A percentile compares a stretch with the other conserved stretches of the same genome.
Evolutionary conservation across 1,139 yeast species (phyloP).

Genomic region (Sugiyamaella neomexicana): DNA sequence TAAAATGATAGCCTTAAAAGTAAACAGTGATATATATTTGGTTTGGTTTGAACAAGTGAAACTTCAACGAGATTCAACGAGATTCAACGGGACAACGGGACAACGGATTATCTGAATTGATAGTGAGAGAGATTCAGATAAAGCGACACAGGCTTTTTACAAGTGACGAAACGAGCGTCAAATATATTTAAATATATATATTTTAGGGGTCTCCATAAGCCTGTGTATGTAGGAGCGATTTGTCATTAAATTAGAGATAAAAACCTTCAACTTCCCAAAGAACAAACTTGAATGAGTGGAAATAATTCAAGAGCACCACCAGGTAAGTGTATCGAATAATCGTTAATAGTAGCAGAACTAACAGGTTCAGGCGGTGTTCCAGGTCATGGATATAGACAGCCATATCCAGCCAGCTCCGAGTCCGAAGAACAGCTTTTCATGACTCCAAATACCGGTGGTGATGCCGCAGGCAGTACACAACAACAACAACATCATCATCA

Average conservation of each 20-base stretch:
- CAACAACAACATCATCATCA: conserved; percentile 15
- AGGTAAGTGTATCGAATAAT: not conserved
- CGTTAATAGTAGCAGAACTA: not conserved
- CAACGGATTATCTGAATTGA: not conserved
- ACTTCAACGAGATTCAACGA: too few relatives aligned
- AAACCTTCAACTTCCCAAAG: not conserved
- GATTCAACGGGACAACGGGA: too few relatives aligned
- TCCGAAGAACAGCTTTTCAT: conserved; percentile 11
- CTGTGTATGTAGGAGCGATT: too few relatives aligned
- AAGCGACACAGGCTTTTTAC: not conserved
- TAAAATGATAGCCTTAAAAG: not conserved
- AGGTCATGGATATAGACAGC: conserved; percentile 6
- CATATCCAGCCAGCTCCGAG: conserved; percentile 14
- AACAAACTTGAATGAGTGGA: not conserved
- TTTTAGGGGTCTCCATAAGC: too few relatives aligned
- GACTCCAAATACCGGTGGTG: conserved; percentile 12
- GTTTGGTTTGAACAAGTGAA: not conserved
- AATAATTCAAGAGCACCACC: not conserved
- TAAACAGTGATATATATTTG: not conserved
- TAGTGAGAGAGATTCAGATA: not conserved
- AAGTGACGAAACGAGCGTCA: not conserved
- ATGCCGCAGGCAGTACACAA: not conserved
- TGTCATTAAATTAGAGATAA: too few relatives aligned
- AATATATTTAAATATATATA: too few relatives aligned
- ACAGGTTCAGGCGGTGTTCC: not conserved